These are phyloP conservation scores for Tetradesmus lagerheimii DNA, from an alignment of 139 green algal species.

Conservation along the genomic window DNA sequence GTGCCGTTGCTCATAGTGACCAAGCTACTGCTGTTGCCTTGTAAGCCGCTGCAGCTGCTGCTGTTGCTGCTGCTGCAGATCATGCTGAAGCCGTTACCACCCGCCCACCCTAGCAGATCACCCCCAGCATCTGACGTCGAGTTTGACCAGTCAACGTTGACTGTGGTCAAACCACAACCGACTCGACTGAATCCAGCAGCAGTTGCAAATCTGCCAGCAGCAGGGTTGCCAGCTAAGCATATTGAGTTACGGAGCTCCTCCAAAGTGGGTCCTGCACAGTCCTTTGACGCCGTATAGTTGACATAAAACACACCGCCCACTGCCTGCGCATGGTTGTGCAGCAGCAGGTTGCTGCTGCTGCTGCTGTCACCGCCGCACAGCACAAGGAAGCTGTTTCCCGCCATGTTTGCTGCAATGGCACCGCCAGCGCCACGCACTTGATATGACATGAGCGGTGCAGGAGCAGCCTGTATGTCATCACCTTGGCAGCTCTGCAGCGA, in stretches of 20 bases:
- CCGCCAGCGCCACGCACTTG: neutral
- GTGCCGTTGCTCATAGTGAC: neutral
- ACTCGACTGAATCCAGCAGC: too few relatives aligned
- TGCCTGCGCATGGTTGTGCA: neutral
- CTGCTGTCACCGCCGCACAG: neutral
- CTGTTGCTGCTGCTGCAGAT: neutral
- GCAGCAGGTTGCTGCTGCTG: neutral
- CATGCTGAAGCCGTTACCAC: neutral
- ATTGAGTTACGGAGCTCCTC: too few relatives aligned
- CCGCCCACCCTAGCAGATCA: neutral
- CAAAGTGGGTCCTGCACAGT: neutral
- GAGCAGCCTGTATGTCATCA: neutral
- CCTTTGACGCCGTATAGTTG: neutral
- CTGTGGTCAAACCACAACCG: neutral
- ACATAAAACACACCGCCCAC: neutral
- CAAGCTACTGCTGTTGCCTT: neutral
- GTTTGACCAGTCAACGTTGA: neutral
- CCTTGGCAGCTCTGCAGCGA: neutral
- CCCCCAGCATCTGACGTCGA: neutral
- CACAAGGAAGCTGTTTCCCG: neutral
- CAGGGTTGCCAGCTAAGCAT: neutral
- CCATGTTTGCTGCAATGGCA: constrained; percentile 11
- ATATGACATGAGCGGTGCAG: neutral
- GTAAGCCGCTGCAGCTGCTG: neutral
- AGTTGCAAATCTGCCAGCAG: neutral